These are phyloP conservation scores for Onygena corvina DNA, from an alignment of 2,329 filamentous ascomycete genomes.

Conservation along the genomic window DNA sequence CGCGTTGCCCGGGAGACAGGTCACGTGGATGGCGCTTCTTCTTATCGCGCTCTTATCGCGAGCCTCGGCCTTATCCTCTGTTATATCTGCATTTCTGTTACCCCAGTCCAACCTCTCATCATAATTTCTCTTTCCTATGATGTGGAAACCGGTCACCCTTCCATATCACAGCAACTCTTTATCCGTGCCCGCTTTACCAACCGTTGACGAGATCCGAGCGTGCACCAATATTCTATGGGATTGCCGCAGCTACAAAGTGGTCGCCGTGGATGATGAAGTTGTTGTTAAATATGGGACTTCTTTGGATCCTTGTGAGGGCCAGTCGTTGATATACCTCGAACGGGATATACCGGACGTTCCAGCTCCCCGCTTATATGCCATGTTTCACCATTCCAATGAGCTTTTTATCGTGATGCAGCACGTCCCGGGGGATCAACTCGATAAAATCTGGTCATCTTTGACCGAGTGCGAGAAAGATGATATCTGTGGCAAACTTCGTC, in stretches of 20 bases:
- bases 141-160: slow-evolving; percentile 20
- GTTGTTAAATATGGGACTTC: slow-evolving; percentile 21
- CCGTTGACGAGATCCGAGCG: slow-evolving; percentile 20
- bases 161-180: slow-evolving; percentile 19
- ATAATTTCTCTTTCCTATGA: no score
- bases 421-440: slow-evolving; percentile 16
- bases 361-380: slow-evolving; percentile 24
- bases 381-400: slow-evolving; percentile 20
- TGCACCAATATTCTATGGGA: slow-evolving; percentile 22
- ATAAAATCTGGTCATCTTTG: slow-evolving; percentile 20
- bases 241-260: slow-evolving; percentile 16
- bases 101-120: no score
- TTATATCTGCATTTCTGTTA: no score
- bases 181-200: slow-evolving; percentile 18
- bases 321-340: slow-evolving; percentile 21
- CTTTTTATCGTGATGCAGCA: slow-evolving; percentile 23
- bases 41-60: no score
- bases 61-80: no score
- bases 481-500: slow-evolving; percentile 20
- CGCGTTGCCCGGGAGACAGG: no score
- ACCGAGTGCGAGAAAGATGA: slow-evolving; percentile 20
- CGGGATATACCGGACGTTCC: slow-evolving; percentile 20
- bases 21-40: no score
- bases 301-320: slow-evolving; percentile 12
- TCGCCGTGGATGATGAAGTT: slow-evolving; percentile 20